Conservation (phyloP, 768 basidiomycete genomes). For the Galerina sulciceps region DNA sequence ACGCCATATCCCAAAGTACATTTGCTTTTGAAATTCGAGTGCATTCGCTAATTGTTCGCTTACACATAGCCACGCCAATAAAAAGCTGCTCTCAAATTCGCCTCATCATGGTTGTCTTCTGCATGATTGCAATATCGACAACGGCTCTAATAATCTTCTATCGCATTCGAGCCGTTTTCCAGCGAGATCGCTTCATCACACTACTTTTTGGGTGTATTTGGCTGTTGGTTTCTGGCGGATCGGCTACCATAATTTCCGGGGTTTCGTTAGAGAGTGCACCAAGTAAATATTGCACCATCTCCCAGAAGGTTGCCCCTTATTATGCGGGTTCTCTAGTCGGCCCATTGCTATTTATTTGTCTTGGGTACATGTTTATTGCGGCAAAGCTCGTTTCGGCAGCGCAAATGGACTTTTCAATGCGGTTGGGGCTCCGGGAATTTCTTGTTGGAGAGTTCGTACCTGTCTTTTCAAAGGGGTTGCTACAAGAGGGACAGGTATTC, state of each 20-base stretch:
- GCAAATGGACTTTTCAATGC: constrained; percentile 1
- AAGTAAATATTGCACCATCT: background rate
- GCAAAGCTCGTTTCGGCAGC: constrained; percentile 4
- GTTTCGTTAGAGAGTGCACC: background rate
- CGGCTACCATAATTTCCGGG: constrained; percentile 8
- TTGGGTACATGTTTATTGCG: constrained; percentile 15
- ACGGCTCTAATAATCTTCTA: constrained; percentile 7
- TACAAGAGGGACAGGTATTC: constrained; percentile 10
- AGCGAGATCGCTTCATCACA: constrained; percentile 8
- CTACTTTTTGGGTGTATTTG: constrained; percentile 9
- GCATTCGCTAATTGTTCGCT: background rate
- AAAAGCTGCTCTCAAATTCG: background rate
- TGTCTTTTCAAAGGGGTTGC: constrained; percentile 5
- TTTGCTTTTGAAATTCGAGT: background rate
- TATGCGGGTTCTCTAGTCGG: constrained; percentile 5
- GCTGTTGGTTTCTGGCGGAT: background rate
- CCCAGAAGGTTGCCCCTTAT: constrained; percentile 7
- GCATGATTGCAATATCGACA: constrained; percentile 3
- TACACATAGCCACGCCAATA: background rate
- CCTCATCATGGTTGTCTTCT: background rate
- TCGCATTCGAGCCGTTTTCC: constrained; percentile 5
- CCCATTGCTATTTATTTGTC: constrained; percentile 10
- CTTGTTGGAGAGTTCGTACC: constrained; percentile 1
- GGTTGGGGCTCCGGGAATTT: constrained; percentile 4
- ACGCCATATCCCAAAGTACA: constrained; percentile 1